Evolutionary conservation across 2,329 filamentous ascomycete species (phyloP), one percentile per base, ranked within the genome.

Genomic region (Venturia effusa): DNA sequence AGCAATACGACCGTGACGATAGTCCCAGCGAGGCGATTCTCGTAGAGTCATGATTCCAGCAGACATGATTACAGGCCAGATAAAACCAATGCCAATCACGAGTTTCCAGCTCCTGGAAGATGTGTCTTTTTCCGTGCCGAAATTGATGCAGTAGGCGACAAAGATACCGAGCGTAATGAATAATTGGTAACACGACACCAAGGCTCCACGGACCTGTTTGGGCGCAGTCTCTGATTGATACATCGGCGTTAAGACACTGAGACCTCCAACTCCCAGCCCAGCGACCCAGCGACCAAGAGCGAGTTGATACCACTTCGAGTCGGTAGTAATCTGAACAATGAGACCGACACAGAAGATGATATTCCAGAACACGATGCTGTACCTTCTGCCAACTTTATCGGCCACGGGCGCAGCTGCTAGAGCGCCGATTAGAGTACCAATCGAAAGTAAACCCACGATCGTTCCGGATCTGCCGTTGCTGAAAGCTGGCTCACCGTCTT

Each of bases 111-210:
- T 79, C 2, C 79, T 77, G 27, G 80, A 79, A 67, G 74, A 77
- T 0, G 61, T 22, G 61, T 76, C 76, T 2, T 71, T 74, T 67
- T 83, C 76, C 7, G 86, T 88, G 7, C 84, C 84, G 70, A 77
- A 88, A 71, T 88, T 86, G 72, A 80, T 78, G 68, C 74, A 74
- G 65, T 76, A 76, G 1, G 76, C 79, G 27, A 77, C 70, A 62
- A 78, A 85, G 71, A 89, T 88, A 59, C 87, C 87, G 34, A 88
- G 76, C 0, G 86, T 89, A 71, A 89, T 86, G 71, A 88, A 83
- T 3, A 89, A 80, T 76, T 89, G 87, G 73, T 88, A 89, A 61
- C 80, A 83, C 1, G 82, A 48, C 34, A 89, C 81, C 45, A 88
- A 78, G 7, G 84, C 78, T 69, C 85, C 85, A 68, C 87, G 83